A percentile compares a stretch with the other conserved stretches of the same genome.
phyloP scores from a whole-genome alignment of 163 green algal species.

The Chlamydomonas reinhardtii region DNA sequence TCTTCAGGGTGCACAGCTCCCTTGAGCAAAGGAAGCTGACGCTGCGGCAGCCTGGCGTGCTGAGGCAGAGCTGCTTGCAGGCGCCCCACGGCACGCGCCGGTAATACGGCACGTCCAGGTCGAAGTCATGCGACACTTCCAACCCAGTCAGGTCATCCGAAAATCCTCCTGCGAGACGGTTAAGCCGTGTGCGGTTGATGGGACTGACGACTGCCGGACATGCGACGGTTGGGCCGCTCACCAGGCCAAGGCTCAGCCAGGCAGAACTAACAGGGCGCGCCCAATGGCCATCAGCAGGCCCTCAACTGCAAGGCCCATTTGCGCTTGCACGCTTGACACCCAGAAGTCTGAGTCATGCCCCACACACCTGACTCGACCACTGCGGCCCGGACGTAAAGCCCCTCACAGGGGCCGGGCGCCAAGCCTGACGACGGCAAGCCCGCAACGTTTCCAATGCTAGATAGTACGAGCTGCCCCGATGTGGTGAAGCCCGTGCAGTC shows the following conservation, averaged over 20 bases:
- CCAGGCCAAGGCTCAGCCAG: no score
- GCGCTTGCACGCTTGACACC: no score
- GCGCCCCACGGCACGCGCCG: neutral
- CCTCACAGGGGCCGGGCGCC: neutral
- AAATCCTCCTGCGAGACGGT: neutral
- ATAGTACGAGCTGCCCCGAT: neutral
- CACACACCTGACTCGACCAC: neutral
- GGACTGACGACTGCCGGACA: no score
- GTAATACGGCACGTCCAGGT: neutral
- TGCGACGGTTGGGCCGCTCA: no score
- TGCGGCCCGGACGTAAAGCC: neutral
- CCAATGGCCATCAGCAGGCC: no score
- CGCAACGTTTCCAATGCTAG: neutral
- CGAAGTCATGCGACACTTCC: neutral
- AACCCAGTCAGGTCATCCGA: neutral
- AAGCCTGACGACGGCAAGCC: neutral
- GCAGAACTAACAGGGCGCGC: no score
- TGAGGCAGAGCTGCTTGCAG: neutral
- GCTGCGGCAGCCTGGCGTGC: neutral
- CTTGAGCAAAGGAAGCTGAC: neutral
- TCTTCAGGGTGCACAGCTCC: neutral
- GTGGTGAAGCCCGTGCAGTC: neutral
- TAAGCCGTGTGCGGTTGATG: no score
- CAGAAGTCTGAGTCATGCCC: neutral
- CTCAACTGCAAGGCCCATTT: no score